These are phyloP conservation scores for Neonectria magnoliae DNA, from an alignment of 2,329 filamentous ascomycete genomes.

Conservation along the genomic window DNA sequence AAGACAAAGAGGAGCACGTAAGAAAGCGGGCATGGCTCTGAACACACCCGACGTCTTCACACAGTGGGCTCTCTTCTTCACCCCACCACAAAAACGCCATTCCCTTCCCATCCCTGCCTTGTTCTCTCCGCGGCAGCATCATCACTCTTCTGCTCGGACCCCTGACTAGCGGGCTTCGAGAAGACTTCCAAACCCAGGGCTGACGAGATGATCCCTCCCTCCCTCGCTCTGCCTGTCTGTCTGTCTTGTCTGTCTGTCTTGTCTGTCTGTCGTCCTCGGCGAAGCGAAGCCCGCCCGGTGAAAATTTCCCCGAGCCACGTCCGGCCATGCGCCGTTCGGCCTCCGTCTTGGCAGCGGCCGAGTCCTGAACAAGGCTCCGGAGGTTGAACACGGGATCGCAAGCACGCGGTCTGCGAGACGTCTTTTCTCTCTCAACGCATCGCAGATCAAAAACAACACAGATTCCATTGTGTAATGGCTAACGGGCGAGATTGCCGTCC, in stretches of 20 bases:
- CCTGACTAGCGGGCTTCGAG: conserved; percentile 22
- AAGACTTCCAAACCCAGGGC: conserved; percentile 21
- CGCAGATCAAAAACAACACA: no score
- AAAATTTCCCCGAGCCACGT: conserved; percentile 11
- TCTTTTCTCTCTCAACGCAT: no score
- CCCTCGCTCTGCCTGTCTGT: no score
- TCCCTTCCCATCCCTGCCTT: not conserved
- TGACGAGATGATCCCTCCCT: conserved; percentile 10
- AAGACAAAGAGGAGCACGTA: no score
- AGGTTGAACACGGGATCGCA: no score
- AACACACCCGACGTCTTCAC: not conserved
- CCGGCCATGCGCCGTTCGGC: conserved; percentile 11
- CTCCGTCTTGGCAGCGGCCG: conserved; percentile 17
- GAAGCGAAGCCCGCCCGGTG: conserved; percentile 15
- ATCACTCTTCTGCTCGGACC: not conserved
- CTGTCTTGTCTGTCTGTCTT: no score
- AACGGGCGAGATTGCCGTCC: no score
- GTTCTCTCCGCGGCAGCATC: no score
- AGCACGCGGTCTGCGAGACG: no score
- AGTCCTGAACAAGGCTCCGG: conserved; percentile 1
- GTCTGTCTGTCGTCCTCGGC: not conserved
- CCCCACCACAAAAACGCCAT: not conserved
- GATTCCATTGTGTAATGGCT: no score
- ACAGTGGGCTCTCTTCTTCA: not conserved
- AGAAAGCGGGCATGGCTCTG: no score